phyloP scores from a whole-genome alignment of 371 early-diverging fungal genomes.

The Furculomyces boomerangus region DNA sequence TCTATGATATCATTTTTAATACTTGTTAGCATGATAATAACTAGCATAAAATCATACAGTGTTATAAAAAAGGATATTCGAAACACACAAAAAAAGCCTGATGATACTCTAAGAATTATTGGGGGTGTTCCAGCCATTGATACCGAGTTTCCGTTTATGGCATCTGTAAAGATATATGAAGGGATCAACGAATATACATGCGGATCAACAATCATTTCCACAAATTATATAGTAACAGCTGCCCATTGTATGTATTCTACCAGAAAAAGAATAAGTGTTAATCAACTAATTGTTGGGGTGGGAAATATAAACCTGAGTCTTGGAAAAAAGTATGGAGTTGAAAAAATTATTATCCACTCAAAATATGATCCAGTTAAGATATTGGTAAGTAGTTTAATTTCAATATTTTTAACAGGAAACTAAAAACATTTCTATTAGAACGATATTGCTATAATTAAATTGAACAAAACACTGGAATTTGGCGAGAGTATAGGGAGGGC shows the following conservation, averaged over 20 bases:
- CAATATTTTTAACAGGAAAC: neutral
- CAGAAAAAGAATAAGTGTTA: neutral
- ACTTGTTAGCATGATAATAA: neutral
- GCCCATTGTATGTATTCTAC: conserved; percentile 16
- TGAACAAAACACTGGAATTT: conserved; percentile 6
- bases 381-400: neutral
- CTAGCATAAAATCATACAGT: neutral
- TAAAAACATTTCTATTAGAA: neutral
- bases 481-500: conserved; percentile 1
- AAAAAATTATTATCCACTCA: conserved; percentile 11
- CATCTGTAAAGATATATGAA: neutral
- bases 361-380: conserved; percentile 2
- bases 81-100: no score
- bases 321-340: conserved; percentile 4
- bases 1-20: neutral
- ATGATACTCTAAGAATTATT: no score
- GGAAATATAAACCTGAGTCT: conserved; percentile 5
- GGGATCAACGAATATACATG: conserved; percentile 4
- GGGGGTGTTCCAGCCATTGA: neutral
- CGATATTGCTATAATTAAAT: conserved; percentile 16
- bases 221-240: conserved; percentile 15
- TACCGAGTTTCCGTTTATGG: neutral
- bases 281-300: conserved; percentile 9
- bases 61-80: neutral
- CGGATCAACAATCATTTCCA: conserved; percentile 16